Evolutionary conservation across 192 early-diverging fungal genomes (phyloP).

Genomic region (Coemansia sp.): DNA sequence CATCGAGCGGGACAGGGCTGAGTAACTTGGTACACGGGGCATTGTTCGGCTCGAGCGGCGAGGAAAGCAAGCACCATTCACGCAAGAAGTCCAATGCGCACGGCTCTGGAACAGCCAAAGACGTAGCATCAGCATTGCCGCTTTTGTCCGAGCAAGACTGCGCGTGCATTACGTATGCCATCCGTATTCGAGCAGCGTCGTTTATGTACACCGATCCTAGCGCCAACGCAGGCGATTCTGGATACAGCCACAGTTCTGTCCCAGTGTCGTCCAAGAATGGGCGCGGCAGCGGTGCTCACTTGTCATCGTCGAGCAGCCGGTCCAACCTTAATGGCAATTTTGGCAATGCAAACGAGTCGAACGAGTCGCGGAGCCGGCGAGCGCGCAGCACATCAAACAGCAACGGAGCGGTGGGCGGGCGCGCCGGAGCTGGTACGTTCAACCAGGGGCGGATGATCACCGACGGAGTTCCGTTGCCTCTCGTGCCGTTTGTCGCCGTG

Average conservation of each 20-base stretch:
- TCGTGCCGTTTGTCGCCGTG: constrained; percentile 56
- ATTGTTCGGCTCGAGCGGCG: constrained; percentile 31
- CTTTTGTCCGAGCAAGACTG: constrained; percentile 53
- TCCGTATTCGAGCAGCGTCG: constrained; percentile 51
- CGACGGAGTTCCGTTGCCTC: constrained; percentile 42
- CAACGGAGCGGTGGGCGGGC: constrained; percentile 29
- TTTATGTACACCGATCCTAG: constrained; percentile 49
- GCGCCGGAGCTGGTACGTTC: constrained; percentile 17
- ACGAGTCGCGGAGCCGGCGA: constrained; percentile 32
- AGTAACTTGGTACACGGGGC: constrained; percentile 44
- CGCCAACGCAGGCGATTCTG: constrained; percentile 4
- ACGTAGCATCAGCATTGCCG: constrained; percentile 7
- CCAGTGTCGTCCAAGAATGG: constrained; percentile 34
- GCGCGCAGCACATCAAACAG: constrained; percentile 49
- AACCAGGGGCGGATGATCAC: constrained; percentile 43
- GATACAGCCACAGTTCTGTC: constrained; percentile 31
- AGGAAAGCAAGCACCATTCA: constrained; percentile 38
- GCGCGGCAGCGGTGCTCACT: constrained; percentile 32
- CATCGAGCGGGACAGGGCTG: constrained; percentile 26
- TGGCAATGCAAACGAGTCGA: constrained; percentile 18
- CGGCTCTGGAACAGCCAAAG: constrained; percentile 18
- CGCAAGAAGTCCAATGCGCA: constrained; percentile 45
- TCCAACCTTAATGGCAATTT: constrained; percentile 10
- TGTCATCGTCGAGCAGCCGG: constrained; percentile 11
- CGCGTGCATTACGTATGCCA: constrained; percentile 52